Evolutionary conservation across 2,329 filamentous ascomycete species (phyloP).

Genomic region (Nigrospora sphaerica): DNA sequence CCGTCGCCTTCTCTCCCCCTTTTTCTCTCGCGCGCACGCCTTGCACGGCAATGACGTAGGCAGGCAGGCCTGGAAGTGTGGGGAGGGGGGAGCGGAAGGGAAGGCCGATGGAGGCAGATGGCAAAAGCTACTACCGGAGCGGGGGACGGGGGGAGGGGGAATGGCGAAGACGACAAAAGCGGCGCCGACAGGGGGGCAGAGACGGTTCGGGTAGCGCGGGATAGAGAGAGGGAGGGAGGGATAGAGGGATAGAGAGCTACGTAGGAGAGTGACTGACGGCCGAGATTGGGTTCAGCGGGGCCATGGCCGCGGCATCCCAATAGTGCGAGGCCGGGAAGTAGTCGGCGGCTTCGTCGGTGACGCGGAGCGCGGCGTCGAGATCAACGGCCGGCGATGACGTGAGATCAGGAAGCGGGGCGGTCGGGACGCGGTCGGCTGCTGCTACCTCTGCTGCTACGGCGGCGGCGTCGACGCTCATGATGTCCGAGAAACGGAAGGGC

Average conservation of each 20-base stretch:
- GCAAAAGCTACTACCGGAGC: neutral
- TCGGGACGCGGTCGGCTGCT: neutral
- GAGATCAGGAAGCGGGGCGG: neutral
- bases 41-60: neutral
- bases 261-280: constrained; percentile 33
- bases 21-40: neutral
- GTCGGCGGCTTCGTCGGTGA: constrained; percentile 4
- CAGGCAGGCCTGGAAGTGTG: neutral
- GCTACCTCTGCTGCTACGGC: neutral
- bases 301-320: constrained; percentile 52
- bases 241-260: neutral
- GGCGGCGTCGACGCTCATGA: neutral
- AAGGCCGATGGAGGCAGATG: neutral
- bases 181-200: no score
- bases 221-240: neutral
- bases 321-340: constrained; percentile 35
- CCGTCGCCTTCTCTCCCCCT: neutral
- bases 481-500: no score
- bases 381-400: constrained; percentile 5
- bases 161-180: no score
- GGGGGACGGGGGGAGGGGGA: no score
- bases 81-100: neutral
- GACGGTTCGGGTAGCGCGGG: no score
- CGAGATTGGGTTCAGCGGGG: constrained; percentile 46
- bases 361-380: constrained; percentile 1